Conservation (phyloP, 2,329 filamentous ascomycete genomes). For the Paracoccidioides brasiliensis region DNA sequence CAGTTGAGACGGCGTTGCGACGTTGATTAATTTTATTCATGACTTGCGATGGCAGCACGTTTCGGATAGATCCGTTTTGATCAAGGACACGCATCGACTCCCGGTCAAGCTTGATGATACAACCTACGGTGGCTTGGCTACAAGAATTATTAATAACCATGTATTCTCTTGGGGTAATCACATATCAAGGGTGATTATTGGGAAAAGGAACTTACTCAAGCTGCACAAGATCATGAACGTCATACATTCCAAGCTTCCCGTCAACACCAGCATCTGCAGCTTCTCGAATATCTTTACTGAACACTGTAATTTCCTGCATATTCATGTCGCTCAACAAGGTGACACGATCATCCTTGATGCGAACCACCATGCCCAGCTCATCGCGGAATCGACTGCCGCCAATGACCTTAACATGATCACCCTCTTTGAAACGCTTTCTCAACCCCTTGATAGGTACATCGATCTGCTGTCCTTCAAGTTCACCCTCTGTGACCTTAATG, state of each 20-base stretch:
- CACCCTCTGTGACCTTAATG: slow-evolving; percentile 70
- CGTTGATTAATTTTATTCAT: slow-evolving; percentile 75
- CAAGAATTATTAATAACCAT: not conserved
- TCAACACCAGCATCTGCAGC: slow-evolving; percentile 84
- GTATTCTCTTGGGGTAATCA: too few species aligned
- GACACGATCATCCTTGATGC: slow-evolving; percentile 81
- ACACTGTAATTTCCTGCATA: slow-evolving; percentile 89
- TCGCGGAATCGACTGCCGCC: slow-evolving; percentile 88
- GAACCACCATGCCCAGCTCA: slow-evolving; percentile 93
- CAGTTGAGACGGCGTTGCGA: slow-evolving; percentile 76
- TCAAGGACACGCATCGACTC: slow-evolving; percentile 84
- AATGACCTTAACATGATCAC: slow-evolving; percentile 98
- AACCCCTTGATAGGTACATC: slow-evolving; percentile 87
- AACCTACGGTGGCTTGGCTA: slow-evolving; percentile 73
- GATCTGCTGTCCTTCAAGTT: slow-evolving; percentile 67
- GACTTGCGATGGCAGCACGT: slow-evolving; percentile 80
- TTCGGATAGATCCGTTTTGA: slow-evolving; percentile 71
- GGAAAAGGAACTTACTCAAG: slow-evolving; percentile 49
- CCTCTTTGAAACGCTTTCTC: slow-evolving; percentile 80
- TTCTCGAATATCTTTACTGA: slow-evolving; percentile 90
- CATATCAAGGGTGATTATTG: not conserved
- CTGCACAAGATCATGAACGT: slow-evolving; percentile 87
- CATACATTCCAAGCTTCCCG: slow-evolving; percentile 70
- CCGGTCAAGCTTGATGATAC: slow-evolving; percentile 86
- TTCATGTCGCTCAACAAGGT: slow-evolving; percentile 87